Conservation (phyloP, 352 stramenopile species). For the Pythium diclinum region DNA sequence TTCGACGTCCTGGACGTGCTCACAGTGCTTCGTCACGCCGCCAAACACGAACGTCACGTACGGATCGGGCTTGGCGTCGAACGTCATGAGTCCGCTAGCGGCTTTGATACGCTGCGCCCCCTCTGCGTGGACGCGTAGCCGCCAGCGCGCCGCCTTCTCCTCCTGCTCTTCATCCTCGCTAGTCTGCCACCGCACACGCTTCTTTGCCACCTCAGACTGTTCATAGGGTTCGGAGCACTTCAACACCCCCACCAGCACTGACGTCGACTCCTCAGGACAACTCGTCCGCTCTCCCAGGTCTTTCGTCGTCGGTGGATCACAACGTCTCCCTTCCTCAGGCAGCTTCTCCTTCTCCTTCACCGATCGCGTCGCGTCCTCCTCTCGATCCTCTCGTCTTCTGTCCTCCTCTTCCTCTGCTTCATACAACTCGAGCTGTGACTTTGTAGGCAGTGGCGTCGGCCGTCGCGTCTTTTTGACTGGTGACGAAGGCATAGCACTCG, state of each 20-base stretch:
- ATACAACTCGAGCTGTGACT: neutral
- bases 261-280: neutral
- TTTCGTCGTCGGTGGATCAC: too few relatives aligned
- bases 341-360: too few relatives aligned
- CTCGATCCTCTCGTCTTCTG: neutral
- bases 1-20: constrained; percentile 40
- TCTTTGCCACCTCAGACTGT: neutral
- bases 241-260: neutral
- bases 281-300: too few relatives aligned
- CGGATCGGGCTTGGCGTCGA: constrained; percentile 45
- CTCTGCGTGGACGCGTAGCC: constrained; percentile 36
- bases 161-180: neutral
- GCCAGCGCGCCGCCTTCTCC: constrained; percentile 21
- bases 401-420: constrained; percentile 1
- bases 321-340: too few relatives aligned
- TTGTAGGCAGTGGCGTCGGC: constrained; percentile 4
- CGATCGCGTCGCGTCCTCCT: neutral
- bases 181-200: neutral
- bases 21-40: constrained; percentile 29
- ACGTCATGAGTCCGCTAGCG: constrained; percentile 26
- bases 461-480: neutral
- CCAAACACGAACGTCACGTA: constrained; percentile 42
- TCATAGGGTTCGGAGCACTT: neutral
- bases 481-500: neutral
- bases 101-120: constrained; percentile 35